Conservation (phyloP, 768 basidiomycete species). For the Termitomyces sp. region DNA sequence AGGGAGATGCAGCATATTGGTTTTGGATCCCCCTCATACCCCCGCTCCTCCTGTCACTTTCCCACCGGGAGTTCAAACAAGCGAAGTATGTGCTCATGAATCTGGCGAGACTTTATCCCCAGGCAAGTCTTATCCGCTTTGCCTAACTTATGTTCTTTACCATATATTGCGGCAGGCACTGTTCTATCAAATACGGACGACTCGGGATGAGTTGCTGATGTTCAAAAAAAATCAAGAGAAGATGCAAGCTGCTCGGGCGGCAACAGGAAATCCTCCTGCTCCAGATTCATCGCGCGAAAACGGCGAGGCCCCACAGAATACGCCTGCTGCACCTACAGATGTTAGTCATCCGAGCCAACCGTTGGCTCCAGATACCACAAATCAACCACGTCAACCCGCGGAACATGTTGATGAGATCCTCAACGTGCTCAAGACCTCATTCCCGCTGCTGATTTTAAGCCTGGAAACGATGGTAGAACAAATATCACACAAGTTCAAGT, state of each 20-base stretch:
- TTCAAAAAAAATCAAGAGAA: slow-evolving; percentile 37
- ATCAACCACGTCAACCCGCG: slow-evolving; percentile 61
- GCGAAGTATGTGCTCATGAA: slow-evolving; percentile 85
- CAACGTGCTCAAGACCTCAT: slow-evolving; percentile 90
- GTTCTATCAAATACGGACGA: slow-evolving; percentile 91
- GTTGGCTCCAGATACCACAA: slow-evolving; percentile 20
- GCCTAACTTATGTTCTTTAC: neutral
- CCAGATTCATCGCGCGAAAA: slow-evolving; percentile 20
- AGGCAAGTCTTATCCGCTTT: slow-evolving; percentile 45
- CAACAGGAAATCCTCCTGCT: slow-evolving; percentile 21
- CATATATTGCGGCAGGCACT: slow-evolving; percentile 55
- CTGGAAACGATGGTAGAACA: slow-evolving; percentile 98
- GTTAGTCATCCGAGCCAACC: slow-evolving; percentile 10
- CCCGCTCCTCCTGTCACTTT: slow-evolving; percentile 85
- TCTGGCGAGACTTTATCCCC: slow-evolving; percentile 88
- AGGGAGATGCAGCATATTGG: slow-evolving; percentile 96
- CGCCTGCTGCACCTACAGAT: slow-evolving; percentile 10
- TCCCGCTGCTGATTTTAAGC: slow-evolving; percentile 90
- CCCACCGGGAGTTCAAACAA: slow-evolving; percentile 89
- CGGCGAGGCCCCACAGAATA: slow-evolving; percentile 25
- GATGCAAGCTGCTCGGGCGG: slow-evolving; percentile 32
- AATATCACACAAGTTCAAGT: slow-evolving; percentile 85
- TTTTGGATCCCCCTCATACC: slow-evolving; percentile 99
- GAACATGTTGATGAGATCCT: slow-evolving; percentile 93
- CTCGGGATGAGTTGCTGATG: slow-evolving; percentile 39